Evolutionary conservation across 2,329 filamentous ascomycete genomes (phyloP).

Genomic region (Phaeophleospora eucalypticola): DNA sequence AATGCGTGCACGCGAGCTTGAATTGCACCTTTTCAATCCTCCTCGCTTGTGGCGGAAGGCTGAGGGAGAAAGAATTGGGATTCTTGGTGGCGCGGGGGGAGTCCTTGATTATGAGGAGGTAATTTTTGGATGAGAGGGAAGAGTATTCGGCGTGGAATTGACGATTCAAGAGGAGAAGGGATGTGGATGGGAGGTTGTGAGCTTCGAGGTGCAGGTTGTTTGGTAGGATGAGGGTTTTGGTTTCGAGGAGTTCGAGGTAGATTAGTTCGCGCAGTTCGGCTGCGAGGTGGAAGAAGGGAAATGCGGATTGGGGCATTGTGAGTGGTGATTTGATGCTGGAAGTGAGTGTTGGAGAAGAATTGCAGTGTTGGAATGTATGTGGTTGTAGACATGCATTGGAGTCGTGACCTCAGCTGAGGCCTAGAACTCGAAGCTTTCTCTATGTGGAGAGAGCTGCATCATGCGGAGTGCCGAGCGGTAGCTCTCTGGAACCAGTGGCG

Average conservation of each 20-base stretch:
- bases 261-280: slow-evolving; percentile 1
- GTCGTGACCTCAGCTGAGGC: not conserved
- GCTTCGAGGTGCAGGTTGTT: not conserved
- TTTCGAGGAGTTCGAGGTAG: not conserved
- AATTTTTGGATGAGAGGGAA: not conserved
- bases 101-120: not conserved
- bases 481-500: no score
- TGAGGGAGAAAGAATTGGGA: not conserved
- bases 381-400: not conserved
- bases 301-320: not conserved
- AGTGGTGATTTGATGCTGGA: not conserved
- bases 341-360: no score
- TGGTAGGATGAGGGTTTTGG: not conserved
- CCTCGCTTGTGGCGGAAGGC: not conserved
- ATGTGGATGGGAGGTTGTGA: not conserved
- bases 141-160: not conserved
- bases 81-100: not conserved
- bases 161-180: not conserved
- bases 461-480: no score
- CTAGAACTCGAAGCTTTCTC: not conserved
- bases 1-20: not conserved
- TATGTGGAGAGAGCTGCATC: not conserved
- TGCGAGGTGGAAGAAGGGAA: slow-evolving; percentile 1
- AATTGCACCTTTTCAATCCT: not conserved
- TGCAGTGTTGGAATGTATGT: no score